Conservation (phyloP, 2,329 filamentous ascomycete species). For the Allantophomopsis lycopodina region DNA sequence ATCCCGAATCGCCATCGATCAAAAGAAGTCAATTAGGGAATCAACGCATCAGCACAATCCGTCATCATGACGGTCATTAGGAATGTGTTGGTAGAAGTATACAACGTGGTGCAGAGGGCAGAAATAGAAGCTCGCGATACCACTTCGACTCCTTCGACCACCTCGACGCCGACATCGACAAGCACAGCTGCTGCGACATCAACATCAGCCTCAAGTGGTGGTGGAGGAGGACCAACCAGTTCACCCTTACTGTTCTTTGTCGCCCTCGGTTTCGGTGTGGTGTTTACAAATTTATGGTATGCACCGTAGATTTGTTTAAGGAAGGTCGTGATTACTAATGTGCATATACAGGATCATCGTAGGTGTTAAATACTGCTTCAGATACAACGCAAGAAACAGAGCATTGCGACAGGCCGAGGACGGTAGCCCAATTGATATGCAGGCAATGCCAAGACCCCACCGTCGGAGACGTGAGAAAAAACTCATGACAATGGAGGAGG, state of each 20-base stretch:
- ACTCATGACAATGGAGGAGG: conserved; percentile 97
- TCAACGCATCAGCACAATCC: not conserved
- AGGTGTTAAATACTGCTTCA: conserved; percentile 97
- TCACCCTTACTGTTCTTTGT: conserved; percentile 85
- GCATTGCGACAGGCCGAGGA: conserved; percentile 63
- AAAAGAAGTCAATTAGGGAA: no score
- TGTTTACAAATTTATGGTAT: conserved; percentile 98
- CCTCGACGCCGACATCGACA: conserved; percentile 10
- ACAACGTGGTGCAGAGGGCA: conserved; percentile 11
- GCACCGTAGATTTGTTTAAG: conserved; percentile 18
- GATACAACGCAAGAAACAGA: conserved; percentile 91
- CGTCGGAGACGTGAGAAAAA: conserved; percentile 91
- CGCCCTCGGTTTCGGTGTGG: conserved; percentile 89
- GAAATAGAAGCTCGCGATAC: conserved; percentile 1
- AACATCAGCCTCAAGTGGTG: conserved; percentile 16
- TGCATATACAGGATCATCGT: conserved; percentile 75
- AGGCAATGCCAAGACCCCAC: conserved; percentile 74
- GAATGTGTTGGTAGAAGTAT: conserved; percentile 12
- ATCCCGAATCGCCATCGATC: no score
- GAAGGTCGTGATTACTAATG: conserved; percentile 10
- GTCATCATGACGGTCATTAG: conserved; percentile 13
- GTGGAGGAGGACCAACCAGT: conserved; percentile 38
- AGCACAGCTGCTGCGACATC: conserved; percentile 9
- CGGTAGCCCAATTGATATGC: conserved; percentile 77
- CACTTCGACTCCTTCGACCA: conserved; percentile 1